Percentiles rank a stretch among this genome's conserved stretches.
phyloP scores from a whole-genome alignment of 2,329 filamentous ascomycete species.

The Exophiala aquamarina region DNA sequence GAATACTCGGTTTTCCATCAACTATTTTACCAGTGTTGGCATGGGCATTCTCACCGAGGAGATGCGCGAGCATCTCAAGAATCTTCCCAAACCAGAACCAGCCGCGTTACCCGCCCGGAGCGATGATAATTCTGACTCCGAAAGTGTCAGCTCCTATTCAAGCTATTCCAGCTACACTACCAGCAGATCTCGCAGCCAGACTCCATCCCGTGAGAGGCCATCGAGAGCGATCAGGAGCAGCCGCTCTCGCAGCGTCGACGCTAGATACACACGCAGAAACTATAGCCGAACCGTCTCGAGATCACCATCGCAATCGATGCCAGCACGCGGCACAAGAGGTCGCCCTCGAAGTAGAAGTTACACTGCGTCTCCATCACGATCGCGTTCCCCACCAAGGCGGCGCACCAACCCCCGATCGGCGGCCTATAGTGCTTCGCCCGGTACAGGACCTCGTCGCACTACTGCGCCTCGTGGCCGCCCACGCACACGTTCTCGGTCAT shows the following conservation, averaged over 20 bases:
- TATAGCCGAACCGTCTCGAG: neutral
- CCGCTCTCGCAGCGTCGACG: constrained; percentile 28
- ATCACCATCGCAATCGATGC: constrained; percentile 31
- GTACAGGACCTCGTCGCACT: constrained; percentile 21
- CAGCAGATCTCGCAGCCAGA: constrained; percentile 31
- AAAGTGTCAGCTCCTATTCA: constrained; percentile 65
- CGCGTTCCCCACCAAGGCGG: constrained; percentile 23
- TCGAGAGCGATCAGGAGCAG: constrained; percentile 31
- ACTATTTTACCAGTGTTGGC: constrained; percentile 97
- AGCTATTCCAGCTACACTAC: constrained; percentile 72
- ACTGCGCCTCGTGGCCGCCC: constrained; percentile 12
- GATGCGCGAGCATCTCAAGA: constrained; percentile 88
- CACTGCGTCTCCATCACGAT: constrained; percentile 20
- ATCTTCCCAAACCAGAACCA: constrained; percentile 79
- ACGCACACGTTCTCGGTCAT: constrained; percentile 16
- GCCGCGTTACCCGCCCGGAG: constrained; percentile 60
- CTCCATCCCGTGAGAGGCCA: constrained; percentile 26
- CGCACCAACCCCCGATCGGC: constrained; percentile 21
- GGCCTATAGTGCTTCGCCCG: constrained; percentile 22
- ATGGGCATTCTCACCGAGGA: constrained; percentile 94
- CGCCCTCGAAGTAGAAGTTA: constrained; percentile 20
- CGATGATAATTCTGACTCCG: constrained; percentile 60
- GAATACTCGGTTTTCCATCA: constrained; percentile 95
- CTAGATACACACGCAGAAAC: constrained; percentile 18
- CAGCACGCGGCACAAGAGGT: constrained; percentile 16